Evolutionary conservation across 106 monocot species (phyloP).

Genomic region (Dendrobium nobile): DNA sequence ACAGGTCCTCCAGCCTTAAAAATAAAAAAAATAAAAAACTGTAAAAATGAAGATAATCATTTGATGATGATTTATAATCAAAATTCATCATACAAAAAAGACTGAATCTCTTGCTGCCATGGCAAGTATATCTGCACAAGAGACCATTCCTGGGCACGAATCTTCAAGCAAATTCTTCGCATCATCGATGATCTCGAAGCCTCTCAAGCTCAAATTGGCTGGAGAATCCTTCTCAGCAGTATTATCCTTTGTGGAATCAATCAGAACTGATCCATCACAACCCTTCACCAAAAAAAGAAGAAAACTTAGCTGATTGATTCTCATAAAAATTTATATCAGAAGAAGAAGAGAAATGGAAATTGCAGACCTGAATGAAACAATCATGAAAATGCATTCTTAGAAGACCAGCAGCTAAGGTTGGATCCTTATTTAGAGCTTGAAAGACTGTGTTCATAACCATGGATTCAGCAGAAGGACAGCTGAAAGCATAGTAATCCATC

Average conservation of each 20-base stretch:
- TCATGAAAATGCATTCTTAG: constrained; percentile 92
- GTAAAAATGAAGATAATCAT: not conserved
- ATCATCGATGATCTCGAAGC: constrained; percentile 70
- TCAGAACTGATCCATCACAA: constrained; percentile 73
- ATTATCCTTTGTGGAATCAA: constrained; percentile 62
- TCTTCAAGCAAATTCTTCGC: constrained; percentile 48
- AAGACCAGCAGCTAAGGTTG: constrained; percentile 61
- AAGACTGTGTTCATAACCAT: constrained; percentile 42
- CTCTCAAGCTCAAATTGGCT: constrained; percentile 62
- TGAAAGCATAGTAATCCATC: constrained; percentile 42
- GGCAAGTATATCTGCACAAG: constrained; percentile 74
- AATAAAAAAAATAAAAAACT: not conserved
- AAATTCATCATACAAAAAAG: constrained; percentile 34
- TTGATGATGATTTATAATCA: not conserved
- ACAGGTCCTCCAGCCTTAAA: constrained; percentile 70
- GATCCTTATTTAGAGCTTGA: constrained; percentile 54
- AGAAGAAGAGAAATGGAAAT: not conserved
- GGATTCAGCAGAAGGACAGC: constrained; percentile 56
- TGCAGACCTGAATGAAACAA: constrained; percentile 68
- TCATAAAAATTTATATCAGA: not conserved
- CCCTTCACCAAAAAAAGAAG: constrained; percentile 27
- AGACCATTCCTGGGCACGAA: constrained; percentile 61
- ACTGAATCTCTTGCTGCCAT: constrained; percentile 77
- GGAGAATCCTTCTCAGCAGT: constrained; percentile 79
- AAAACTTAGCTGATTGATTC: not conserved